Conservation (phyloP, 2,329 filamentous ascomycete genomes). For the Malbranchea zuffiana region DNA sequence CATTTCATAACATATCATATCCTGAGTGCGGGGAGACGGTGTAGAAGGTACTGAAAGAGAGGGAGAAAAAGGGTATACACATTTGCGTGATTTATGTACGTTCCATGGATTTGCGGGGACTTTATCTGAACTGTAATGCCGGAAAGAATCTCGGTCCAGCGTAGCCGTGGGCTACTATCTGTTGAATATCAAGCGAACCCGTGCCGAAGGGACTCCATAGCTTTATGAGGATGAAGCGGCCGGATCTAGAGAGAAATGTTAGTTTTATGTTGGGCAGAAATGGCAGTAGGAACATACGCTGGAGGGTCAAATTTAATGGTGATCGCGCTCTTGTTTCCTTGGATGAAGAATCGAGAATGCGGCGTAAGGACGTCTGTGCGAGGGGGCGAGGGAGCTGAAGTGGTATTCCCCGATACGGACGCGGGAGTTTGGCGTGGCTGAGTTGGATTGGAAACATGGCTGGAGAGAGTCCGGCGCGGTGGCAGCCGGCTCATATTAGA, state of each 20-base stretch:
- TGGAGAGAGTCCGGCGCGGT: too few relatives aligned
- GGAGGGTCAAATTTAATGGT: conserved; percentile 60
- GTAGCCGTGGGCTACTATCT: conserved; percentile 70
- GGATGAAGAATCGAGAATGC: conserved; percentile 73
- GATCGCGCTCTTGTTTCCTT: conserved; percentile 70
- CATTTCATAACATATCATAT: too few relatives aligned
- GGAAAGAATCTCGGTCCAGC: conserved; percentile 79
- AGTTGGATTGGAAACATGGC: not conserved
- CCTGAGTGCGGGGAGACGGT: too few relatives aligned
- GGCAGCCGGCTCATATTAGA: not conserved
- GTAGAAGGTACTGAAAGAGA: too few relatives aligned
- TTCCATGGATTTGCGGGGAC: too few relatives aligned
- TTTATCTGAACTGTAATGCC: conserved; percentile 49
- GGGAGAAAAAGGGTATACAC: too few relatives aligned
- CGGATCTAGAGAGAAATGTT: conserved; percentile 42
- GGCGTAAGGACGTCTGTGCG: conserved; percentile 48
- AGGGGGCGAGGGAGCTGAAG: not conserved
- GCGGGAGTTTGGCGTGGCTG: not conserved
- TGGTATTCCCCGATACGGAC: not conserved
- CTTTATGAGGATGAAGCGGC: conserved; percentile 76
- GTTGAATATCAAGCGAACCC: conserved; percentile 81
- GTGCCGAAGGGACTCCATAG: conserved; percentile 71
- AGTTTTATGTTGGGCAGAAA: conserved; percentile 3
- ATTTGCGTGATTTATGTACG: too few relatives aligned
- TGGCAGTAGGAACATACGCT: conserved; percentile 25